phyloP scores from a whole-genome alignment of 192 early-diverging fungal genomes.

The Backusella morwellensis region DNA sequence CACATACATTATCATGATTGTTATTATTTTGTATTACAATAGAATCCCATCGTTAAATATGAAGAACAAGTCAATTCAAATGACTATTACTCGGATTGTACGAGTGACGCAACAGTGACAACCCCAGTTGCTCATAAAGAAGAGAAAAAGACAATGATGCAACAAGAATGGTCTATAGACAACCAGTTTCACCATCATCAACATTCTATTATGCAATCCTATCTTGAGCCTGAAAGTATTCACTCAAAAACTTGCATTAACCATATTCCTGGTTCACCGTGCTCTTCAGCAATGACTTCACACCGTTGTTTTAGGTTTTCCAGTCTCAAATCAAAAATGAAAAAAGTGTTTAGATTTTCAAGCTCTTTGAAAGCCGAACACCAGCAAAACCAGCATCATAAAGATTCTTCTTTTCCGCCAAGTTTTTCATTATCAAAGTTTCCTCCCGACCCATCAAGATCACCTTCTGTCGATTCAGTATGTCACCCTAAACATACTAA shows the following conservation, averaged over 20 bases:
- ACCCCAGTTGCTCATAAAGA: background rate
- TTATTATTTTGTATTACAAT: background rate
- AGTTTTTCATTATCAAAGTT: background rate
- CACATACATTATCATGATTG: background rate
- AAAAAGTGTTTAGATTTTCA: slow-evolving; percentile 1
- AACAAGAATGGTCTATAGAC: background rate
- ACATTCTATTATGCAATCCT: slow-evolving; percentile 2
- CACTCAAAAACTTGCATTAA: background rate
- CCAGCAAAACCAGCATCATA: background rate
- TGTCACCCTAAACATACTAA: background rate
- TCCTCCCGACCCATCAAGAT: background rate
- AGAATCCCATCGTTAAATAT: background rate
- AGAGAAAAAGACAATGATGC: background rate
- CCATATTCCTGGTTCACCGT: background rate
- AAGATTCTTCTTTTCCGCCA: background rate
- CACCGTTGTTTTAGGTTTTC: background rate
- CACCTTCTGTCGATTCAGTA: slow-evolving; percentile 5
- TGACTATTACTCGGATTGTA: background rate
- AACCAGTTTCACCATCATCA: background rate
- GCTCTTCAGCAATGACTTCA: background rate
- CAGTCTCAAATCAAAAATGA: background rate
- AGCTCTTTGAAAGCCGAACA: background rate
- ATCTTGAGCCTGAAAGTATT: background rate
- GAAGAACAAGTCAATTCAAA: background rate
- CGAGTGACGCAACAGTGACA: slow-evolving; percentile 6